Evolutionary conservation across 305 asterid species (phyloP), one percentile per base, ranked within the genome.

Genomic region (Fraxinus nigra): DNA sequence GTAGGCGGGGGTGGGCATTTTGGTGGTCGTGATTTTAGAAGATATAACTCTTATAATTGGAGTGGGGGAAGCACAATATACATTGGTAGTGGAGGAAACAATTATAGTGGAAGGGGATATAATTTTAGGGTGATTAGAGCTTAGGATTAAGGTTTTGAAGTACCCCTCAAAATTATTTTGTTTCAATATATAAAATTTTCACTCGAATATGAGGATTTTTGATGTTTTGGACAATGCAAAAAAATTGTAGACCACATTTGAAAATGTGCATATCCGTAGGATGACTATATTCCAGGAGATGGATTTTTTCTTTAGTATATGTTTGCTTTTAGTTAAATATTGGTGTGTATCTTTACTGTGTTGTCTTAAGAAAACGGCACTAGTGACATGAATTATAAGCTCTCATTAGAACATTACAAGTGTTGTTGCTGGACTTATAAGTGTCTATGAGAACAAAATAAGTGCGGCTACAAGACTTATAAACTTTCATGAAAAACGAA

Each of bases 1-100:
- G 84, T 84, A 88, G 89, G 82, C 88, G 95, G 95, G 10, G 92
- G 93, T 32, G 90, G 87, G 2, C 93, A 91, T 80, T 92, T 92
- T 78, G 93, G 93, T 54, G 91, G 85, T 77, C 95, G 92, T 80
- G 95, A 91, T 86, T 86, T 85, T 72, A 86, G 93, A 83, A 85
- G 87, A 78, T 92, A 90, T 79, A 51, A 84, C 4, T 82, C 90
- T 40, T 87, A 8, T 79, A 87, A 65, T 79, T 80, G 92, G 18
- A 70, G 88, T 28, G 87, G 89, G 0, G 72, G 90, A 5, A 86
- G 90, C 54, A 20, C 65, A 24, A 35, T 84, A 82, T 87, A 85
- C 76, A 91, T 89, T 1, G 88, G 91, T 7, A 84, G 87, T 22
- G 90, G 87, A 24, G 26, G 26, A 24, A 24, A 24, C 4, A 77